Conservation (phyloP, 2,329 filamentous ascomycete species). For the Microcera coccophila region DNA sequence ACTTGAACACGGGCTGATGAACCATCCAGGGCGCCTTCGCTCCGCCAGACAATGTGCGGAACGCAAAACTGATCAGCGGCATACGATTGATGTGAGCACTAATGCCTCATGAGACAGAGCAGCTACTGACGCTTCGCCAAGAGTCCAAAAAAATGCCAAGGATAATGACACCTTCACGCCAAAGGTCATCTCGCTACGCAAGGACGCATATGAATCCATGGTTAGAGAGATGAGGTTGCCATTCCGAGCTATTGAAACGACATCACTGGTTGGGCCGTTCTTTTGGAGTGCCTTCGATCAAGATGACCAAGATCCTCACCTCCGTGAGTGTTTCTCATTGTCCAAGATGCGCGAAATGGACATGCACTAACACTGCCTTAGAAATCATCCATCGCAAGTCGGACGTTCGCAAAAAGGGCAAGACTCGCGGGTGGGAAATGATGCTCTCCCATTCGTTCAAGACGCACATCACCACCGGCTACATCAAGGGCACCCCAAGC, state of each 20-base stretch:
- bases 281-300: slow-evolving; percentile 59
- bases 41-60: slow-evolving; percentile 39
- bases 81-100: slow-evolving; percentile 55
- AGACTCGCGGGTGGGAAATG: slow-evolving; percentile 61
- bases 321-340: no score
- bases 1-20: background rate
- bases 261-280: slow-evolving; percentile 57
- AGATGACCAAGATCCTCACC: slow-evolving; percentile 52
- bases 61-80: slow-evolving; percentile 45
- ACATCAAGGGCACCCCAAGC: slow-evolving; percentile 56
- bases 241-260: slow-evolving; percentile 55
- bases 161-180: slow-evolving; percentile 57
- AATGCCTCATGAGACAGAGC: no score
- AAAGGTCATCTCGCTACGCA: slow-evolving; percentile 50
- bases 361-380: slow-evolving; percentile 18
- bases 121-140: no score
- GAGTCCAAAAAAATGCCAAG: slow-evolving; percentile 53
- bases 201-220: slow-evolving; percentile 53
- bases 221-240: slow-evolving; percentile 52
- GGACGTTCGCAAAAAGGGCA: slow-evolving; percentile 62
- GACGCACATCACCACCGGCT: slow-evolving; percentile 55
- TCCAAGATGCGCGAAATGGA: background rate
- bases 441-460: slow-evolving; percentile 57
- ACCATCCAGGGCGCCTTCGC: slow-evolving; percentile 50
- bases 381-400: slow-evolving; percentile 62